Evolutionary conservation across 1,284 basidiomycete genomes (phyloP), one percentile per base, ranked within the genome.

Genomic region (Grifola frondosa): DNA sequence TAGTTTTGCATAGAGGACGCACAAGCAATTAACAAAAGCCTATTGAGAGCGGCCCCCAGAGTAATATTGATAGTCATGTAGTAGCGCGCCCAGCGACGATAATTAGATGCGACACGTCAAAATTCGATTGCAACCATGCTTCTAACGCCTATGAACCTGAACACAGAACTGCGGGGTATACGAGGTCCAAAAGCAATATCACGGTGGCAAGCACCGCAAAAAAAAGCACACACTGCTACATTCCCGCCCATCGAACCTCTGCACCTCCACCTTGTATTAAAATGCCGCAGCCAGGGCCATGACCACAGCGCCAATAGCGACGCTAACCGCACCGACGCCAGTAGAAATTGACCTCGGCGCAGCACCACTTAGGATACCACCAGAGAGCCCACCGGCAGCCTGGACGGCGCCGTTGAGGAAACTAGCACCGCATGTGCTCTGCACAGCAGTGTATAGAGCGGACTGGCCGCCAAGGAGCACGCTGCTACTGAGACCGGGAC

Each of bases 401-500:
- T 80, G 69, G 28, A 85, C 78, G 16, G 75, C 76, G 30, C 78
- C 75, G 45, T 62, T 74, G 46, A 89, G 67, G 77, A 89, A 88
- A 61, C 58, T 70, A 6, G 63, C 20, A n/a, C 80, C 80, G 59
- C 86, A 89, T n/a, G 65, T 77, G 46, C 42, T 52, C 37, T 69
- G 63, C 55, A 92, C 71, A 41, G 71, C 78, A 24, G 58, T 59
- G 76, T 88, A 93, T 29, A 97, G 75, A 3, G 57, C 60, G 15
- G 66, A 45, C 67, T 95, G 91, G 44, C 77, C 78, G 29, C 69
- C 62, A 42, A 97, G 73, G 49, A 95, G 71, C 24, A 71, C 63
- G 58, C 82, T 88, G 54, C 75, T 72, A 48, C 52, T 42, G 32
- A 95, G 58, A 44, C 92, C 91, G 22, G 85, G 77, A 4, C 74